phyloP scores from a whole-genome alignment of 2,329 filamentous ascomycete species.

The Fusarium phyllophilum region DNA sequence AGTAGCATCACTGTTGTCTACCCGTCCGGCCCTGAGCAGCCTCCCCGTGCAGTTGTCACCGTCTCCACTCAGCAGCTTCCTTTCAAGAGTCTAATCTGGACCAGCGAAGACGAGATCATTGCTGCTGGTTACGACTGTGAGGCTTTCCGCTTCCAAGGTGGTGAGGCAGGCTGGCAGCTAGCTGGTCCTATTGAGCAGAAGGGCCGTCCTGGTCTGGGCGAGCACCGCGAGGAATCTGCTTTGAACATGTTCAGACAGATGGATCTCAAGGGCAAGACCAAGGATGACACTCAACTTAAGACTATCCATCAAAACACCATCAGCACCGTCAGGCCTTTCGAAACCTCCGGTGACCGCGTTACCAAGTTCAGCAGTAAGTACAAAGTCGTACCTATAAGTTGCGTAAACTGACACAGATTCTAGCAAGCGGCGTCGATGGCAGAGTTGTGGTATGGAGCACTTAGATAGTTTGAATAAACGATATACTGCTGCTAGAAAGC shows the following conservation, averaged over 20 bases:
- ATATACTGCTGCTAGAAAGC: constrained; percentile 1
- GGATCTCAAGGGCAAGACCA: constrained; percentile 94
- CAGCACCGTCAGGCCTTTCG: constrained; percentile 81
- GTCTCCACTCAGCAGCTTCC: constrained; percentile 90
- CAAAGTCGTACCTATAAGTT: not conserved
- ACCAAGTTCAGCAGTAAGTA: constrained; percentile 87
- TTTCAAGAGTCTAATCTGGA: constrained; percentile 94
- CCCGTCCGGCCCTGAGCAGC: constrained; percentile 88
- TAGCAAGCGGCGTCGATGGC: constrained; percentile 85
- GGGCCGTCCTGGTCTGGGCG: constrained; percentile 67
- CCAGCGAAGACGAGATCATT: constrained; percentile 89
- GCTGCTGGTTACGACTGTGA: constrained; percentile 92
- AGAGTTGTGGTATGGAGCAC: constrained; percentile 81
- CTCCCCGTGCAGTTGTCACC: constrained; percentile 88
- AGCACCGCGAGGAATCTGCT: constrained; percentile 85
- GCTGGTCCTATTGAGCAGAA: constrained; percentile 83
- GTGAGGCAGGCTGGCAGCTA: constrained; percentile 83
- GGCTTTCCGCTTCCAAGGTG: constrained; percentile 87
- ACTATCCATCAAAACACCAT: constrained; percentile 98
- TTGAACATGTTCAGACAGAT: constrained; percentile 99
- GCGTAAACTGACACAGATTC: constrained; percentile 41
- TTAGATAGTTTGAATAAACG: constrained; percentile 52
- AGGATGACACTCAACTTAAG: constrained; percentile 93
- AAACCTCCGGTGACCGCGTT: constrained; percentile 71
- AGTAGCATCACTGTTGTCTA: constrained; percentile 98